Evolutionary conservation across 306 rosid genomes (phyloP), one percentile per base, ranked within the genome.

Genomic region (Cucurbita maxima): DNA sequence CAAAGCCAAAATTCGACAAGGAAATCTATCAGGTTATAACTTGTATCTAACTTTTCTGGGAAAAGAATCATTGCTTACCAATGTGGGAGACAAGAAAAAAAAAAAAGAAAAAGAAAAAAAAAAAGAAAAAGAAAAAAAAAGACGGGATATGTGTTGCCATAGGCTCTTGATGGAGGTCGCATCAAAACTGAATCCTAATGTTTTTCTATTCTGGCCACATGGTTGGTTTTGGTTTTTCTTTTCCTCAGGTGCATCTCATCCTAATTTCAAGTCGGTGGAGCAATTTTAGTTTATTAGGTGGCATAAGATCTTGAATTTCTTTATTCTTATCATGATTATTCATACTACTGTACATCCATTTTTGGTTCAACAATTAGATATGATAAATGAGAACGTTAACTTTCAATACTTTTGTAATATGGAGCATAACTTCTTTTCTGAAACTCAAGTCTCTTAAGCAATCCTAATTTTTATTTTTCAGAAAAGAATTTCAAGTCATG

Each of bases 1-100:
- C 66, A 89, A 89, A 81, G 96, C 96, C 56, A 89, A 87, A 83
- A 87, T 89, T 61, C 89, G 96, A 68, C 96, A 87, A 71, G 91
- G 91, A 83, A 89, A 82, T 81, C 63, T 87, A 38, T 82, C 91
- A 85, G 96, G 96, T 89, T 77, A 73, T 54, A 22, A 41, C 57
- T 58, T 59, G 72, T 77, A 48, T 74, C 43, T 43, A 61, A 70
- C 76, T 72, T 67, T 71, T 58, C n/a, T 44, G 10, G 22, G 72
- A 74, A 71, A 72, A 37, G 51, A 72, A 19, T 72, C 36, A 55
- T 3, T 72, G 66, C 41, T 72, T 72, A 18, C 20, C 58, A 18
- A 50, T 50, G 38, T 44, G 55, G 72, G 72, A 43, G 55, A 19
- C 9, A 11, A 10, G 52, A 10, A n/a, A 40, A 62, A 1, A 3